Base-by-base conservation (phyloP, 352 stramenopile species). In the Pythium plurisporium region DNA sequence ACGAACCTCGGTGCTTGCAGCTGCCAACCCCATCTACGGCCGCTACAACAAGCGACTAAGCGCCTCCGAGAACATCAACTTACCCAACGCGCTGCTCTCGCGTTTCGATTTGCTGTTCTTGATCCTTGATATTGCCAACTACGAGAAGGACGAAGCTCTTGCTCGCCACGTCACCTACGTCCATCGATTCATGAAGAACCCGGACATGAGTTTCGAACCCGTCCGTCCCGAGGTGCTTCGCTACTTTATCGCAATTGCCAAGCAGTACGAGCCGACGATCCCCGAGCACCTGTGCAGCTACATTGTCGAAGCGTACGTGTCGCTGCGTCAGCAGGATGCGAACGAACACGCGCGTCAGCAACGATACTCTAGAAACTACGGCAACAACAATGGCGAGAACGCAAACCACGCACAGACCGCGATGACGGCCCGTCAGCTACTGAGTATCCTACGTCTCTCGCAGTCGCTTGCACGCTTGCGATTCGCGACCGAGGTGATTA, bases 51-150 rank as follows among this genome's bases (percentile, higher is more conserved):
- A 82, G 63, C 85, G 84, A 30, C 73, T 92, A 15, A 90, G 80
- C 34, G 85, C 85, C 17, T 95, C 85, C 3, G 79, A 99, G 72
- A 99, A 99, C 79, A 98, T 99, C 70, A 99, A 99, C 70, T 75
- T 99, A 23, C 97, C 98, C 19, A 99, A 99, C 58, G 98, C 96
- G n/a, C 78, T 99, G 45, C 73, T 99, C 7, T 99, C 95, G 70
- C 94, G 98, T 63, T 99, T 99, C 67, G 98, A 99, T 74, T 70
- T 99, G 27, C 79, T 99, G 43, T 99, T 99, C 68, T 69, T 99
- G 37, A 89, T 99, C 55, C 72, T 99, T 30, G 98, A 99, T 68
- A 73, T 96, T 29, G 93, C 95, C 19, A 95, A 98, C 61, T 86
- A 91, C 54, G 82, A 96, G 41, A 95, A 91, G 41, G 94, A 98